phyloP scores from a whole-genome alignment of 352 stramenopile genomes.

The Lagenidium giganteum region DNA sequence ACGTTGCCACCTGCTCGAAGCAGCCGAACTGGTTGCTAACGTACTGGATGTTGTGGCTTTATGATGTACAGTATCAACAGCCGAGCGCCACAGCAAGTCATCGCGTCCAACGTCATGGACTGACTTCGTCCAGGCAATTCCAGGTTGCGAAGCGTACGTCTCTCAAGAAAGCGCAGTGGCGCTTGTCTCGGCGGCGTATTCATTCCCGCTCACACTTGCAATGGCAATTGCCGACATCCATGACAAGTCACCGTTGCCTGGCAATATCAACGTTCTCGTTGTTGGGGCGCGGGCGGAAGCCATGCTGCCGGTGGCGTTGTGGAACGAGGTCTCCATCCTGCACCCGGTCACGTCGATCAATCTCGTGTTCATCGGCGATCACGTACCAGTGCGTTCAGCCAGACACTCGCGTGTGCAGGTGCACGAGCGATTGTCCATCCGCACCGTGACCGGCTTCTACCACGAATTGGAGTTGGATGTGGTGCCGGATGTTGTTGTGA shows the following conservation, averaged over 20 bases:
- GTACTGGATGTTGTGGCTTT: too few species aligned
- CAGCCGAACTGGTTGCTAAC: too few species aligned
- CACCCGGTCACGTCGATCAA: slow-evolving; percentile 24
- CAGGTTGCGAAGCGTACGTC: slow-evolving; percentile 24
- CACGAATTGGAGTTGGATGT: slow-evolving; percentile 26
- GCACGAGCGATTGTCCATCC: slow-evolving; percentile 20
- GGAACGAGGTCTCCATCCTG: slow-evolving; percentile 49
- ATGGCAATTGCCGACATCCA: slow-evolving; percentile 4
- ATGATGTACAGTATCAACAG: too few species aligned
- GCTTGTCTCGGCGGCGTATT: slow-evolving; percentile 64
- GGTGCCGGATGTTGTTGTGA: slow-evolving; percentile 46
- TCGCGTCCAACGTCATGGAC: slow-evolving; percentile 25
- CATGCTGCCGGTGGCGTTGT: slow-evolving; percentile 67
- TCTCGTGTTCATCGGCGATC: slow-evolving; percentile 62
- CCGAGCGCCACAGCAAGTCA: too few species aligned
- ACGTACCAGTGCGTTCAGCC: slow-evolving; percentile 35
- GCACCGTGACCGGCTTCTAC: slow-evolving; percentile 48
- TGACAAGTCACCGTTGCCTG: background rate
- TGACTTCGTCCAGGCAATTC: slow-evolving; percentile 39
- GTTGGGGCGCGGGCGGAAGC: slow-evolving; percentile 67
- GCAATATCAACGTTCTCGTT: slow-evolving; percentile 34
- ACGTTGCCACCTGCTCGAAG: too few species aligned
- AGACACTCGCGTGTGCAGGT: slow-evolving; percentile 8
- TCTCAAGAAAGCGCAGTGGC: slow-evolving; percentile 25
- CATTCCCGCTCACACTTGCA: slow-evolving; percentile 64